These are phyloP conservation scores for Colletotrichum sp. DNA, from an alignment of 2,329 filamentous ascomycete species.

Conservation along the genomic window DNA sequence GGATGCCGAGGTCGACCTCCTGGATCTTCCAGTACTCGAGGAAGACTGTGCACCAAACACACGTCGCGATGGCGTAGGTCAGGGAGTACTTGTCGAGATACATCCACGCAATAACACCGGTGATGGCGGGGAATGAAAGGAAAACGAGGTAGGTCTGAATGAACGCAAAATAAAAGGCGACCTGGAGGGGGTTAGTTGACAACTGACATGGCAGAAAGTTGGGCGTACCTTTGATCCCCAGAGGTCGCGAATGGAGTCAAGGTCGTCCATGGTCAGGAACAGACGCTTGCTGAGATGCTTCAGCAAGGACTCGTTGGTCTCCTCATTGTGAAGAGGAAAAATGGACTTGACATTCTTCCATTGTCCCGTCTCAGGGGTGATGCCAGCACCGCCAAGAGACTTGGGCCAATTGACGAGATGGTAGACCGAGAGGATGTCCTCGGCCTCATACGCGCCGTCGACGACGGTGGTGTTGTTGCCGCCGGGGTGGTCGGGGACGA, in stretches of 20 bases:
- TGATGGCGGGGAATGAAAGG: slow-evolving; percentile 70
- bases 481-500: slow-evolving; percentile 67
- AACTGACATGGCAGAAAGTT: rapidly evolving
- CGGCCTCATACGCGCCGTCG: slow-evolving; percentile 61
- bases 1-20: slow-evolving; percentile 72
- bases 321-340: slow-evolving; percentile 67
- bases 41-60: slow-evolving; percentile 75
- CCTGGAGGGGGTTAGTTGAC: slow-evolving; percentile 38
- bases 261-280: slow-evolving; percentile 52
- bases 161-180: slow-evolving; percentile 85
- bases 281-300: slow-evolving; percentile 59
- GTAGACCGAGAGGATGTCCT: slow-evolving; percentile 73
- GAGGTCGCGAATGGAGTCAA: slow-evolving; percentile 65
- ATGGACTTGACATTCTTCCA: slow-evolving; percentile 67
- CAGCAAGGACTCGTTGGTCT: slow-evolving; percentile 60
- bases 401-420: slow-evolving; percentile 67
- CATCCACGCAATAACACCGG: slow-evolving; percentile 72
- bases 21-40: slow-evolving; percentile 83
- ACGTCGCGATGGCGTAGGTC: slow-evolving; percentile 69
- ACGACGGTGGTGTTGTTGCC: slow-evolving; percentile 55
- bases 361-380: slow-evolving; percentile 60
- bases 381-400: slow-evolving; percentile 64
- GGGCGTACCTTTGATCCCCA: slow-evolving; percentile 61
- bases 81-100: slow-evolving; percentile 74
- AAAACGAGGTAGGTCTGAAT: slow-evolving; percentile 78